Evolutionary conservation across 2,329 filamentous ascomycete genomes (phyloP).

Genomic region (Endoconidiophora polonica): DNA sequence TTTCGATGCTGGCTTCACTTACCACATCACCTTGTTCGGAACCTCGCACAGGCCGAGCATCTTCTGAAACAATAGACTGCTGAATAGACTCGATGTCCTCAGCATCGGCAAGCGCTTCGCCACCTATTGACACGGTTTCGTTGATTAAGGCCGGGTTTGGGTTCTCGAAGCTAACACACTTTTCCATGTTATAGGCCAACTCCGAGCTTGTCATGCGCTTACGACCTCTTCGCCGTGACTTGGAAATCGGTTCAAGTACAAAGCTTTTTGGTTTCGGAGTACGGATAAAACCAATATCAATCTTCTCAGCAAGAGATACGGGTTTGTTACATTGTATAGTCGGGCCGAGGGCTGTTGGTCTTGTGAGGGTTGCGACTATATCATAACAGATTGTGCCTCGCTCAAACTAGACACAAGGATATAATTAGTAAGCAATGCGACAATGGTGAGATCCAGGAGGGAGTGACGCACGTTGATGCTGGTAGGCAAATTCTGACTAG

Average conservation of each 20-base stretch:
- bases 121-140: constrained; percentile 19
- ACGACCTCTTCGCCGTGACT: constrained; percentile 35
- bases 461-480: constrained; percentile 68
- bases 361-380: constrained; percentile 75
- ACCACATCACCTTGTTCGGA: constrained; percentile 31
- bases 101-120: constrained; percentile 16
- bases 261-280: constrained; percentile 68
- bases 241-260: constrained; percentile 74
- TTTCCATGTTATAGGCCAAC: constrained; percentile 6
- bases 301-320: constrained; percentile 60
- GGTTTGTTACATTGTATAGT: constrained; percentile 67
- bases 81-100: constrained; percentile 18
- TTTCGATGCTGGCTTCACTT: constrained; percentile 58
- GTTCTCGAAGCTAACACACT: constrained; percentile 2
- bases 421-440: too few species aligned
- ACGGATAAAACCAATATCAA: constrained; percentile 64
- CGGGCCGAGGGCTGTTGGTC: constrained; percentile 71
- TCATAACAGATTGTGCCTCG: constrained; percentile 84
- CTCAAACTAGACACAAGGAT: constrained; percentile 52
- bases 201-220: constrained; percentile 5
- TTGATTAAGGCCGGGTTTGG: constrained; percentile 13
- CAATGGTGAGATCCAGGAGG: not conserved
- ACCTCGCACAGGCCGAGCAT: constrained; percentile 21
- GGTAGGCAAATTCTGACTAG: constrained; percentile 56
- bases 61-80: constrained; percentile 25